Conservation (phyloP, 192 early-diverging fungal species). For the Dimargaris xerosporica region DNA sequence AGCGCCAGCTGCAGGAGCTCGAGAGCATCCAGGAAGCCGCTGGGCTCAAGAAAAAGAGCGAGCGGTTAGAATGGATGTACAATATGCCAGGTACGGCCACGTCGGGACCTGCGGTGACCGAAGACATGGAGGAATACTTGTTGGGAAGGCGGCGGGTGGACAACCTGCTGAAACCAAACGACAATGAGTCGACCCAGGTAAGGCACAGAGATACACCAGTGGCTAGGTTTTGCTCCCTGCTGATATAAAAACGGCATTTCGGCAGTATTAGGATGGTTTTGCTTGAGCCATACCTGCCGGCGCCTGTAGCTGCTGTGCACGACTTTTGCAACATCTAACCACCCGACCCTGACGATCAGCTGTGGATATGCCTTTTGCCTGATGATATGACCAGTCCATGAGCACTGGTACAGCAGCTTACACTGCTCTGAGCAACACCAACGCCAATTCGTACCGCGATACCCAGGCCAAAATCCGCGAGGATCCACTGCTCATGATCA, state of each 20-base stretch:
- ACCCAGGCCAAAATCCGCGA: slow-evolving; percentile 72
- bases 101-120: slow-evolving; percentile 21
- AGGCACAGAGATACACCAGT: too few relatives aligned
- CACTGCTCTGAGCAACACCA: slow-evolving; percentile 33
- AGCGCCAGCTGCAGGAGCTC: slow-evolving; percentile 75
- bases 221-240: too few relatives aligned
- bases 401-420: slow-evolving; percentile 20
- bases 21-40: slow-evolving; percentile 56
- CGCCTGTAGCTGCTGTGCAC: too few relatives aligned
- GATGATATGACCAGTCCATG: too few relatives aligned
- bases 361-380: too few relatives aligned
- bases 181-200: too few relatives aligned
- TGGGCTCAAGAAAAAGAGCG: slow-evolving; percentile 40
- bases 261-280: too few relatives aligned
- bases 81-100: slow-evolving; percentile 33
- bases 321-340: too few relatives aligned
- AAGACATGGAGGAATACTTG: slow-evolving; percentile 77
- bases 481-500: slow-evolving; percentile 83
- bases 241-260: too few relatives aligned
- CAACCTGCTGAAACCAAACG: slow-evolving; percentile 24
- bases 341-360: too few relatives aligned
- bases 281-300: too few relatives aligned
- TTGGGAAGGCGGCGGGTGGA: slow-evolving; percentile 77
- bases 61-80: slow-evolving; percentile 96
- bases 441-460: slow-evolving; percentile 71